Conservation (phyloP, 768 basidiomycete genomes). For the Mycena amicta region DNA sequence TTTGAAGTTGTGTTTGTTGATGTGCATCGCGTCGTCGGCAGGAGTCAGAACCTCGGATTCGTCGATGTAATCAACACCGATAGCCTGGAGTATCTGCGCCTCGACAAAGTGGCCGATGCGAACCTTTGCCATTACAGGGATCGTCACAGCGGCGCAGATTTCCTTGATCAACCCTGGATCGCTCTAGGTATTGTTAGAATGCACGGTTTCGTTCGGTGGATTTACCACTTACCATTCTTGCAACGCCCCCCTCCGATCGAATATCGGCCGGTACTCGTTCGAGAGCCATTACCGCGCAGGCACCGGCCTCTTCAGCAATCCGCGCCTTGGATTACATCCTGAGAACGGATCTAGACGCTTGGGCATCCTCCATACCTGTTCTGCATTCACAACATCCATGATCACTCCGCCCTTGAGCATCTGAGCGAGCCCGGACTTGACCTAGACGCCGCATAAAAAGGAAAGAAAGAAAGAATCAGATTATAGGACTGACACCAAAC, state of each 20-base stretch:
- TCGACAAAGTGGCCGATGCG: constrained; percentile 98
- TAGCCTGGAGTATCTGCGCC: constrained; percentile 90
- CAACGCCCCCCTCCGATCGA: constrained; percentile 88
- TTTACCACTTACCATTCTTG: constrained; percentile 76
- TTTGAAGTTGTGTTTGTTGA: constrained; percentile 96
- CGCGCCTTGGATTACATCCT: constrained; percentile 62
- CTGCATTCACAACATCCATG: constrained; percentile 92
- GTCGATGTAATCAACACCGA: constrained; percentile 97
- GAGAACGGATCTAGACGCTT: constrained; percentile 7
- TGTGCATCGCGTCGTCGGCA: constrained; percentile 94
- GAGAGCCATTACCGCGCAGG: constrained; percentile 97
- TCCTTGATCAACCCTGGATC: constrained; percentile 97
- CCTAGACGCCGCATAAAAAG: constrained; percentile 43
- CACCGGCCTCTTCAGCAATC: constrained; percentile 96
- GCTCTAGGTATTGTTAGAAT: constrained; percentile 63
- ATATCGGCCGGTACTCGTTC: constrained; percentile 97
- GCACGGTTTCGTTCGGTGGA: not conserved
- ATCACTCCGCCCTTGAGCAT: constrained; percentile 96
- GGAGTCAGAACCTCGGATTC: constrained; percentile 95
- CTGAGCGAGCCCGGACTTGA: constrained; percentile 93
- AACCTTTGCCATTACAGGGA: constrained; percentile 96
- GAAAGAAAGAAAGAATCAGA: not conserved
- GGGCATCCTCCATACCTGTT: constrained; percentile 40
- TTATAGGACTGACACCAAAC: constrained; percentile 44
- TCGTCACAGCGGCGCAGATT: constrained; percentile 92